A percentile compares a stretch with the other conserved stretches of the same genome.
phyloP scores from a whole-genome alignment of 257 asterid species.

The Cynanchum wilfordii region DNA sequence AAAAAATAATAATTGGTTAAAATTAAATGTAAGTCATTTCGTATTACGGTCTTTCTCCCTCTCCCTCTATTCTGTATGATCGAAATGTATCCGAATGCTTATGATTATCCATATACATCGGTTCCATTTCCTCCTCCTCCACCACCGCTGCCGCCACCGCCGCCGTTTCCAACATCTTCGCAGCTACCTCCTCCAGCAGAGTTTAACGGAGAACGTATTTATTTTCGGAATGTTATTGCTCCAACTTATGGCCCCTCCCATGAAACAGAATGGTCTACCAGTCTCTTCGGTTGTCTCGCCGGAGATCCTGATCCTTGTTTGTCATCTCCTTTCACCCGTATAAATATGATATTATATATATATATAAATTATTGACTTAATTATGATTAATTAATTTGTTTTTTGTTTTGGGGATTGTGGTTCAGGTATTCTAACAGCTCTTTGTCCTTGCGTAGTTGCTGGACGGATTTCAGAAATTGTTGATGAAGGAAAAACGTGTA shows the following conservation, averaged over 20 bases:
- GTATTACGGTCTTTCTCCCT: neutral
- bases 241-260: conserved; percentile 12
- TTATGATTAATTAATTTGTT: neutral
- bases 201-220: neutral
- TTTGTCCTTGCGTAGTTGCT: conserved; percentile 28
- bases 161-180: neutral
- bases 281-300: conserved; percentile 13
- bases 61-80: conserved; percentile 3
- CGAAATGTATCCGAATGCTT: conserved; percentile 6
- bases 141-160: neutral
- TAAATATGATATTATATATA: neutral
- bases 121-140: neutral
- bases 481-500: conserved; percentile 30
- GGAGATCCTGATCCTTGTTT: conserved; percentile 18
- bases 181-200: neutral
- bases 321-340: neutral
- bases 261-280: conserved; percentile 24
- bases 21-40: neutral
- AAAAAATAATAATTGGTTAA: neutral
- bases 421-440: conserved; percentile 20
- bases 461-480: conserved; percentile 31
- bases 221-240: conserved; percentile 1
- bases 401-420: neutral
- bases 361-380: neutral
- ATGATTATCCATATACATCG: neutral